Percentiles rank a stretch among this genome's conserved stretches.
Evolutionary conservation across 495 filamentous ascomycete genomes (phyloP).

Genomic region (Neurospora tetraspora): DNA sequence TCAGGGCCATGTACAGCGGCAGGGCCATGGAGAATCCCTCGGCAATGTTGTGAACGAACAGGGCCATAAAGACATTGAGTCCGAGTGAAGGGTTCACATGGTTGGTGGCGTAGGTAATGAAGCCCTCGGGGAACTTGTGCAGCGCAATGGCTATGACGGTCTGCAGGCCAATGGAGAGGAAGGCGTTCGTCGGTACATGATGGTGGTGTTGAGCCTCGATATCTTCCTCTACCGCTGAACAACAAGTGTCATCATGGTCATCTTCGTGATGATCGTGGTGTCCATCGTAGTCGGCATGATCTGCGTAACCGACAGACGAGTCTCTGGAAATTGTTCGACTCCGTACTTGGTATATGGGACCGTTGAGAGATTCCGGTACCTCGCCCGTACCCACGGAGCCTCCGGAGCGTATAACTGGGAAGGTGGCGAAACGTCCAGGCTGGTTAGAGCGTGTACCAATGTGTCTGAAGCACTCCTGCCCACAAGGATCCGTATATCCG

Average conservation of each 20-base stretch:
- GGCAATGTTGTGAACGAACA: slow-evolving; percentile 96
- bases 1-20: slow-evolving; percentile 79
- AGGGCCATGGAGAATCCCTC: slow-evolving; percentile 93
- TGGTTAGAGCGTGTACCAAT: slow-evolving; percentile 19
- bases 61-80: slow-evolving; percentile 82
- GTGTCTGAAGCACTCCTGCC: slow-evolving; percentile 66
- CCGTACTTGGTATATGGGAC: neutral
- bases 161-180: slow-evolving; percentile 84
- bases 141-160: slow-evolving; percentile 89
- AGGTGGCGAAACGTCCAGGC: slow-evolving; percentile 13
- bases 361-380: neutral
- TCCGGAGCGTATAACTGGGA: slow-evolving; percentile 5
- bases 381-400: neutral
- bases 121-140: slow-evolving; percentile 95
- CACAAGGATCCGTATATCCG: slow-evolving; percentile 78
- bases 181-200: slow-evolving; percentile 92
- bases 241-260: slow-evolving; percentile 20
- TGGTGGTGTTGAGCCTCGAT: slow-evolving; percentile 67
- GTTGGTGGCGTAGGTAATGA: slow-evolving; percentile 97
- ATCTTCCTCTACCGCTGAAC: slow-evolving; percentile 22
- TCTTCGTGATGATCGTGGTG: slow-evolving; percentile 12
- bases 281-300: neutral
- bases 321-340: neutral
- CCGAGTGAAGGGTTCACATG: slow-evolving; percentile 85
- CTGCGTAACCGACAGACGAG: neutral